Conservation (phyloP, 2,329 filamentous ascomycete genomes). For the Fusarium keratoplasticum region DNA sequence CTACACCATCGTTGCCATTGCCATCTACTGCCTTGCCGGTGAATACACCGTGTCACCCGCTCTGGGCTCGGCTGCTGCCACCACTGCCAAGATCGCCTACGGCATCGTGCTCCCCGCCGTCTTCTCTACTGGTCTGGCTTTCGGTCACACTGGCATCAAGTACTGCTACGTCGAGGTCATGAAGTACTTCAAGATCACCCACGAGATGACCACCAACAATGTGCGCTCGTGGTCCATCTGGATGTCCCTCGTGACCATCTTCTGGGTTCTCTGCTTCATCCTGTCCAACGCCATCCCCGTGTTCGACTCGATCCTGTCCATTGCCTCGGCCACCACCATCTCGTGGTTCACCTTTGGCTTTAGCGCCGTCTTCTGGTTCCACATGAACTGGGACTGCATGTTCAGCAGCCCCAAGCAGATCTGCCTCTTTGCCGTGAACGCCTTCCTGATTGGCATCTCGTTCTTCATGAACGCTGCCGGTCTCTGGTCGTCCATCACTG, state of each 20-base stretch:
- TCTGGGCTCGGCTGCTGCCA: slow-evolving; percentile 40
- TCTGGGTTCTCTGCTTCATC: slow-evolving; percentile 51
- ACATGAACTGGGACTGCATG: slow-evolving; percentile 50
- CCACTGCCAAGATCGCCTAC: slow-evolving; percentile 45
- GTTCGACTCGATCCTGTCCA: slow-evolving; percentile 53
- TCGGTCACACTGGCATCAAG: slow-evolving; percentile 51
- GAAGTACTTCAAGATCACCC: slow-evolving; percentile 47
- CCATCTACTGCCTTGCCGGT: slow-evolving; percentile 44
- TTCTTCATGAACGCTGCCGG: slow-evolving; percentile 52
- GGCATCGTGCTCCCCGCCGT: slow-evolving; percentile 48
- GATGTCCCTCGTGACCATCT: slow-evolving; percentile 48
- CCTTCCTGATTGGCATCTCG: slow-evolving; percentile 47
- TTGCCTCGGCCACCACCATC: slow-evolving; percentile 51
- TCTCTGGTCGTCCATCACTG: slow-evolving; percentile 49
- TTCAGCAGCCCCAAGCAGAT: slow-evolving; percentile 47
- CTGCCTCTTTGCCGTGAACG: slow-evolving; percentile 43
- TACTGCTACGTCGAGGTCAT: slow-evolving; percentile 50
- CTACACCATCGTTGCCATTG: slow-evolving; percentile 42
- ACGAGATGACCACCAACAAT: slow-evolving; percentile 49
- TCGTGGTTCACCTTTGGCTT: slow-evolving; percentile 54
- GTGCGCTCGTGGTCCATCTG: slow-evolving; percentile 51
- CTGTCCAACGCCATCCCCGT: slow-evolving; percentile 53
- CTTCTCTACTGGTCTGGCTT: slow-evolving; percentile 47
- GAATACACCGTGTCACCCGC: slow-evolving; percentile 45
- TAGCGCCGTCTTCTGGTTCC: slow-evolving; percentile 51